Conservation (phyloP, 2,329 filamentous ascomycete species). For the Ceratocystis huliohia region DNA sequence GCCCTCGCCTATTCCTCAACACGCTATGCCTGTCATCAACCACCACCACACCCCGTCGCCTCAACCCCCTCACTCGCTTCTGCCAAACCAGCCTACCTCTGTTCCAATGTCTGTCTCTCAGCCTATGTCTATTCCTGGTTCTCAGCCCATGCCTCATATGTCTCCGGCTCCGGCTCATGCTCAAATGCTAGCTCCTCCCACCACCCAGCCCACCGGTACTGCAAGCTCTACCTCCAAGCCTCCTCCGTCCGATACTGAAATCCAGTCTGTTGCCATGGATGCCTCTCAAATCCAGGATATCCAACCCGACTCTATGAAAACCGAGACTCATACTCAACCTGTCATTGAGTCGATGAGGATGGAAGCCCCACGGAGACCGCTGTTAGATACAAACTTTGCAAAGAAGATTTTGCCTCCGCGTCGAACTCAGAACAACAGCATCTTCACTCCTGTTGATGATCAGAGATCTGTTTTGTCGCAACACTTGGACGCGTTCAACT, state of each 20-base stretch:
- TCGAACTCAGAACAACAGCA: slow-evolving; percentile 52
- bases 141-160: slow-evolving; percentile 37
- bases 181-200: slow-evolving; percentile 27
- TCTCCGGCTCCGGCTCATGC: slow-evolving; percentile 42
- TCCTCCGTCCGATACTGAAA: slow-evolving; percentile 31
- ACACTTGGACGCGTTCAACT: slow-evolving; percentile 55
- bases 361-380: slow-evolving; percentile 31
- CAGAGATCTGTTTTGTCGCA: slow-evolving; percentile 77
- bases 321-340: slow-evolving; percentile 34
- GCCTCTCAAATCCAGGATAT: slow-evolving; percentile 15
- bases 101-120: slow-evolving; percentile 10
- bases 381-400: slow-evolving; percentile 39
- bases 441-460: slow-evolving; percentile 95
- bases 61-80: slow-evolving; percentile 44
- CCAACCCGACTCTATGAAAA: slow-evolving; percentile 24
- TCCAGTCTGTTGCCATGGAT: slow-evolving; percentile 20
- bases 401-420: slow-evolving; percentile 57
- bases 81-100: slow-evolving; percentile 29
- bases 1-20: slow-evolving; percentile 34
- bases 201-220: slow-evolving; percentile 29
- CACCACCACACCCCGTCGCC: slow-evolving; percentile 41
- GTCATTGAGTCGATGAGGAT: slow-evolving; percentile 36
- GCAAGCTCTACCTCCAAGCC: slow-evolving; percentile 27
- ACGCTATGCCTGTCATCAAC: slow-evolving; percentile 25
- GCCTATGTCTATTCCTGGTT: slow-evolving; percentile 10